phyloP scores from a whole-genome alignment of 768 basidiomycete genomes.

The Glaciozyma antarctica region DNA sequence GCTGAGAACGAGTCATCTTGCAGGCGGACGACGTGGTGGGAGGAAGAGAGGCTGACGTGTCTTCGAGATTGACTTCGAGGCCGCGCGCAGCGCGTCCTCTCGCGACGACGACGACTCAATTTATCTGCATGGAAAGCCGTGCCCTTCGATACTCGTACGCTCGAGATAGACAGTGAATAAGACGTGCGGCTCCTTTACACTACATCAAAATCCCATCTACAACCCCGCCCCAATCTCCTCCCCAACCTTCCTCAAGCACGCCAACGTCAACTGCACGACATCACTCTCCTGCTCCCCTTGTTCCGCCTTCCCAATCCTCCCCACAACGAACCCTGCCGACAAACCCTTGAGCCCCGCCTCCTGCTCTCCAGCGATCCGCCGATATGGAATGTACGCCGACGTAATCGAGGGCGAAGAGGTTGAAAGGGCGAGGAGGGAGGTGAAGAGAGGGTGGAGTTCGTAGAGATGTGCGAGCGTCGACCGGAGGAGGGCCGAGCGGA shows the following conservation, averaged over 20 bases:
- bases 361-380: background rate
- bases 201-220: background rate
- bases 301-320: constrained; percentile 5
- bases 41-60: background rate
- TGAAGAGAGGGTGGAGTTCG: constrained; percentile 61
- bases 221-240: constrained; percentile 7
- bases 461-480: constrained; percentile 77
- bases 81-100: too few relatives aligned
- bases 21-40: background rate
- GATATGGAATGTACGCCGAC: constrained; percentile 10
- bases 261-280: background rate
- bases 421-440: constrained; percentile 11
- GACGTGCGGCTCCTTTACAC: too few relatives aligned
- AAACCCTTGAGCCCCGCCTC: constrained; percentile 8
- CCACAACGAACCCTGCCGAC: constrained; percentile 10
- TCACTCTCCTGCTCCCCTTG: background rate
- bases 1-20: constrained; percentile 1
- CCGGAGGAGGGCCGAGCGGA: constrained; percentile 62
- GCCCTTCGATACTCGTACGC: too few relatives aligned
- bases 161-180: too few relatives aligned
- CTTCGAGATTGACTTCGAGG: too few relatives aligned
- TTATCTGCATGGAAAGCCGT: too few relatives aligned
- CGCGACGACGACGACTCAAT: too few relatives aligned
- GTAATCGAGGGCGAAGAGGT: background rate
- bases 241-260: background rate